Conservation (phyloP, 2,329 filamentous ascomycete species). For the Fusarium lyarnte region DNA sequence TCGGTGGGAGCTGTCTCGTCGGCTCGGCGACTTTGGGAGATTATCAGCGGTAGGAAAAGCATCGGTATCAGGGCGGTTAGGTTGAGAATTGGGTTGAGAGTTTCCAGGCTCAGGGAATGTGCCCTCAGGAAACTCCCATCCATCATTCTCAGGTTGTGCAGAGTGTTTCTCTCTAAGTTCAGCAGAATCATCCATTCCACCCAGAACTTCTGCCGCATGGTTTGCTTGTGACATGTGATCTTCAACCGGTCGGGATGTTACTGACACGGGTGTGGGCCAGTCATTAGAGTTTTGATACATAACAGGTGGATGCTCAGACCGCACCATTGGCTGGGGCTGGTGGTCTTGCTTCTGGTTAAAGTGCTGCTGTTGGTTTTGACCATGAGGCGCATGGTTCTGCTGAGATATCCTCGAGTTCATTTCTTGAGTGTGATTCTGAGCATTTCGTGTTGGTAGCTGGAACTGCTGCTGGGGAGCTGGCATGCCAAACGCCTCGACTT, state of each 20-base stretch:
- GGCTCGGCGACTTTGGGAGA: slow-evolving; percentile 81
- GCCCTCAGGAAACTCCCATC: slow-evolving; percentile 92
- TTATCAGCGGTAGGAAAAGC: slow-evolving; percentile 85
- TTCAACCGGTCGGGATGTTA: slow-evolving; percentile 49
- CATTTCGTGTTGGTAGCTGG: slow-evolving; percentile 53
- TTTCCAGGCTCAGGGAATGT: slow-evolving; percentile 66
- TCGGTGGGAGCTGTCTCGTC: slow-evolving; percentile 74
- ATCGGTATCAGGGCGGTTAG: slow-evolving; percentile 83
- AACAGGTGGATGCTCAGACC: slow-evolving; percentile 59
- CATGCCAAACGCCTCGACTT: slow-evolving; percentile 62
- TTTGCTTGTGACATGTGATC: slow-evolving; percentile 48
- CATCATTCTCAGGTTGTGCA: slow-evolving; percentile 69
- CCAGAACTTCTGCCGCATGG: slow-evolving; percentile 53
- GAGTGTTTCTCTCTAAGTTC: slow-evolving; percentile 59
- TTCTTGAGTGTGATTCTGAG: slow-evolving; percentile 67
- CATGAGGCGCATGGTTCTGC: slow-evolving; percentile 68
- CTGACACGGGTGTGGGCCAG: slow-evolving; percentile 48
- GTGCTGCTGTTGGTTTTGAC: slow-evolving; percentile 52
- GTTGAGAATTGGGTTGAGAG: slow-evolving; percentile 56
- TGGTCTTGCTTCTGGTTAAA: slow-evolving; percentile 51
- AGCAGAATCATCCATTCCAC: slow-evolving; percentile 52
- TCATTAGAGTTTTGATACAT: slow-evolving; percentile 52
- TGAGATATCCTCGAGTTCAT: slow-evolving; percentile 63
- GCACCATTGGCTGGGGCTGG: slow-evolving; percentile 61
- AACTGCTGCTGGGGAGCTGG: slow-evolving; percentile 55